A percentile compares a stretch with the other conserved stretches of the same genome.
These are phyloP conservation scores for Chlorella sp. DNA, from an alignment of 139 green algal genomes.

Conservation along the genomic window DNA sequence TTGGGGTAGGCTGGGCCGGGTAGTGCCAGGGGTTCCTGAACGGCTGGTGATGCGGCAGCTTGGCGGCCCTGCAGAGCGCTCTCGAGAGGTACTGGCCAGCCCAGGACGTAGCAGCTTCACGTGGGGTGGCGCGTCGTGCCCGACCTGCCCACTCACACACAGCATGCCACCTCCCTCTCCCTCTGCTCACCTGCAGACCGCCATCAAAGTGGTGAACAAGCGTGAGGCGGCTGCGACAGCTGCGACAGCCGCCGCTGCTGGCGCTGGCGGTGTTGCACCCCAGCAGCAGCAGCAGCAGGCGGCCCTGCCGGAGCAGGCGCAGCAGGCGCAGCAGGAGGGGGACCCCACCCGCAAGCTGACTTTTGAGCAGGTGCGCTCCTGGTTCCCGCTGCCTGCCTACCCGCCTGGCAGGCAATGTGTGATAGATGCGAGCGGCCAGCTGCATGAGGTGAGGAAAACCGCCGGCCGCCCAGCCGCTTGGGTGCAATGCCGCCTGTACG, in stretches of 20 bases:
- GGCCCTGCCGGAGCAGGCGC: no score
- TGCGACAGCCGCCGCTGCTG: neutral
- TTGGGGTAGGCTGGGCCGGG: neutral
- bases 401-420: neutral
- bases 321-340: neutral
- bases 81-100: no score
- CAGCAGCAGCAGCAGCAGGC: neutral
- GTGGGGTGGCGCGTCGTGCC: neutral
- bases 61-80: neutral
- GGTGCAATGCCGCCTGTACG: neutral
- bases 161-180: neutral
- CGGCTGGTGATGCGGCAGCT: neutral
- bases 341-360: conserved; percentile 2
- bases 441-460: no score
- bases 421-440: no score
- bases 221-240: conserved; percentile 1
- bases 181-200: neutral
- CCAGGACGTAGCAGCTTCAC: no score
- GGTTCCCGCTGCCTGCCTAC: neutral
- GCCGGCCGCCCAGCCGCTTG: neutral
- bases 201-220: conserved; percentile 38
- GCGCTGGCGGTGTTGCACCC: neutral
- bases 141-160: neutral
- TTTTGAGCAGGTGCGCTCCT: neutral
- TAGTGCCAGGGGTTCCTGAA: neutral